Evolutionary conservation across 495 filamentous ascomycete species (phyloP), one percentile per base, ranked within the genome.

Genomic region (Neurospora tetraspora): DNA sequence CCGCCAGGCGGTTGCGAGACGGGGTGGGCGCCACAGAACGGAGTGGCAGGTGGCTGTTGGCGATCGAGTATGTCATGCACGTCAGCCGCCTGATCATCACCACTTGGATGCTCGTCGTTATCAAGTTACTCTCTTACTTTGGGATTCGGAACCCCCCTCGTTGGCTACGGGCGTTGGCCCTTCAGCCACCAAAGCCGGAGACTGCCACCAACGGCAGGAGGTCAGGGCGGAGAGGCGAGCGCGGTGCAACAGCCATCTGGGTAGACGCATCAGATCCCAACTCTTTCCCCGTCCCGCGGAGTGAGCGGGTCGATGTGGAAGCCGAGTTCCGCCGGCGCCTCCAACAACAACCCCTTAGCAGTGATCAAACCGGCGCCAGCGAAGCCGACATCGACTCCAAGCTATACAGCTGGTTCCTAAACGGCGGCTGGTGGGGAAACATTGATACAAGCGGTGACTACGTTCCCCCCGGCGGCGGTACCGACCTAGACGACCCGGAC

Each of bases 381-480:
- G 93, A 95, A 69, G 83, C 85, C n/a, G 87, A 88, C 61, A 81
- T 97, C 6, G 91, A 92, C 73, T 85, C 88, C 2, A 90, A 86
- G 61, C 81, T 97, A 4, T 97, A 97, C 80, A 82, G 81, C 14
- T 94, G 93, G 88, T 97, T 92, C 90, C 88, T 89, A 43, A 78
- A 82, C 27, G 92, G 91, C 23, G 93, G 92, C 38, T 93, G 91
- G 80, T 97, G 92, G 90, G 94, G 94, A 2, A 89, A 88, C 37
- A 85, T 89, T 37, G 94, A 98, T 78, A 84, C 85, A 5, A 96
- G 90, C 72, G 90, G 91, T 6, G 89, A 92, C 39, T 98, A 92
- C 74, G 75, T 79, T 3, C 86, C 88, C 18, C 74, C 72, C 5
- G n/a, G 70, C 31, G 20, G 65, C 12, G 74, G 70, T 8, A 31